These are phyloP conservation scores for Articulospora tetracladia DNA, from an alignment of 495 filamentous ascomycete species.

Conservation along the genomic window DNA sequence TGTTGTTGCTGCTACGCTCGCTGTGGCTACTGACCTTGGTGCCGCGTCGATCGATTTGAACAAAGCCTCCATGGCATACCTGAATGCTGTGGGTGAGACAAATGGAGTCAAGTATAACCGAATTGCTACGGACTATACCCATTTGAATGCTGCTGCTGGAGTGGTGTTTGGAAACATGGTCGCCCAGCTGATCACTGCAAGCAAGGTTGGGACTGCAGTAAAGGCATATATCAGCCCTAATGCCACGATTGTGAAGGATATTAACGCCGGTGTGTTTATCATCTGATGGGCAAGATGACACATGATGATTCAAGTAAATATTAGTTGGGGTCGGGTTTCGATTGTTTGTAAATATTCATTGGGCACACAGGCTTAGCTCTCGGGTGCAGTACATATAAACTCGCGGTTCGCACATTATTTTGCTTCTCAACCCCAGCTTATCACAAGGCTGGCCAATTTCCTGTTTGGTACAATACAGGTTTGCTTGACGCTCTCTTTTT, in stretches of 20 bases:
- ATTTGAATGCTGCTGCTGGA: constrained; percentile 39
- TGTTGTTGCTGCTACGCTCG: constrained; percentile 35
- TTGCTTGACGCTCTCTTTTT: no score
- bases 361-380: no score
- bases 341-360: no score
- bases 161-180: constrained; percentile 46
- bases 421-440: no score
- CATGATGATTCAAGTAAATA: no score
- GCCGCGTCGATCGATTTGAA: constrained; percentile 41
- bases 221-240: constrained; percentile 27
- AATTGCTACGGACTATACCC: constrained; percentile 36
- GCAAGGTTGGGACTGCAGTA: constrained; percentile 16
- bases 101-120: constrained; percentile 39
- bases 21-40: constrained; percentile 28
- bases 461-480: no score
- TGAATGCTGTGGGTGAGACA: constrained; percentile 40
- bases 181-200: constrained; percentile 32
- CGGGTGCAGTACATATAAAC: no score
- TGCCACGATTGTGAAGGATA: constrained; percentile 26
- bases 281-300: no score
- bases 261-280: constrained; percentile 29
- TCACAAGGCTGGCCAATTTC: no score
- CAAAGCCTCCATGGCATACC: constrained; percentile 34
- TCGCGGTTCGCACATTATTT: no score
- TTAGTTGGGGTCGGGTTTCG: no score